Evolutionary conservation across 805 yeast species (phyloP), one percentile per base, ranked within the genome.

Genomic region (Cyberlindnera meyerae): DNA sequence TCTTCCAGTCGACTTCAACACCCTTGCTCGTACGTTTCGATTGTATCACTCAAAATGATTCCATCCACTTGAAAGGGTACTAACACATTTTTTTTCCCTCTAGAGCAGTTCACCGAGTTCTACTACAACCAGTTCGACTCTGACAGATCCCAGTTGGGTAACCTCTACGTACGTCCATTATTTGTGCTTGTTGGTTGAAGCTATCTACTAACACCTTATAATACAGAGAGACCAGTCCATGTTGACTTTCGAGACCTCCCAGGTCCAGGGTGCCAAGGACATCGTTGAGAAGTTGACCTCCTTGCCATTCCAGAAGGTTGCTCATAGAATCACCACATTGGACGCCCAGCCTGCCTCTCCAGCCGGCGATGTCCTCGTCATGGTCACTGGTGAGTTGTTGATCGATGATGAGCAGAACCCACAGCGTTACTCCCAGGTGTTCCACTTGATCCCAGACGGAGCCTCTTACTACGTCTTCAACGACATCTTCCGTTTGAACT

Each of bases 321-420:
- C 77, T 34, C 99, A 93, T 71, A 76, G 94, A 68, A 82, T 93
- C 58, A 80, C 95, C 37, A 90, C 97, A 29, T 75, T 93, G 58
- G 97, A 93, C 57, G 97, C 97, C 31, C 98, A 93, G 68, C 98
- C 98, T 33, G 96, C 94, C 26, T 82, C 95, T 40, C 86, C 95
- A 41, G 76, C 70, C 52, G 90, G 93, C 45, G 97, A 90, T 60
- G 95, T 93, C 38, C 72, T 93, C 54, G 97, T 90, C 36, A 82
- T 93, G 93, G 97, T 93, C 53, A 93, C 98, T 37, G 98, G 98
- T 47, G 96, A 86, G 64, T 75, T 93, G 49, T 66, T 88, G 54
- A 66, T 71, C 47, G 98, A 93, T 61, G 97, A 90, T 47, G 97
- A 93, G 70, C 84, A 80, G 60, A 88, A 87, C 64, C 78, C 97